A percentile compares a stretch with the other conserved stretches of the same genome.
Evolutionary conservation across 768 basidiomycete species (phyloP).

Genomic region (Exsudoporus frostii): DNA sequence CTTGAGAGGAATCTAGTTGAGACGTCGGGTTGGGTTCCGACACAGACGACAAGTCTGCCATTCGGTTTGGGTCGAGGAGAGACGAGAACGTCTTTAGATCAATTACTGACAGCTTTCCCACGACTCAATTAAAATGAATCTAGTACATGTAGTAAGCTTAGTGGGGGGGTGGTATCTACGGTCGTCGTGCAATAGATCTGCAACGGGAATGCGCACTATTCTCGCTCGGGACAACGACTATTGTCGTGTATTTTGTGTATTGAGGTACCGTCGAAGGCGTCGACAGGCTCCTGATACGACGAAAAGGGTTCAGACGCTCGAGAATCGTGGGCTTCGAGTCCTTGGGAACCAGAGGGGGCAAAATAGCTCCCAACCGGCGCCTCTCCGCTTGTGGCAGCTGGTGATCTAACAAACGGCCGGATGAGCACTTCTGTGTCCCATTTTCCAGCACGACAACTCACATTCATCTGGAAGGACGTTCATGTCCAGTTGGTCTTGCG

Average conservation of each 20-base stretch:
- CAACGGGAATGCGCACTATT: constrained; percentile 3
- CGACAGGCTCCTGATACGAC: not conserved
- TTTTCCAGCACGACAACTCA: not conserved
- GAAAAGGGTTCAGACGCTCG: constrained; percentile 13
- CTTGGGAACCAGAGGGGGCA: not conserved
- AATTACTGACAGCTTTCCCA: constrained; percentile 13
- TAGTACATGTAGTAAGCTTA: no score
- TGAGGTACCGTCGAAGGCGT: not conserved
- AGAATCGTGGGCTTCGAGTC: constrained; percentile 2
- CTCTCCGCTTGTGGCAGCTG: not conserved
- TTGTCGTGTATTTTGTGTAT: not conserved
- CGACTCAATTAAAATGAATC: no score
- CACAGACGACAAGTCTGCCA: constrained; percentile 30
- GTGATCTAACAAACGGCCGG: constrained; percentile 2
- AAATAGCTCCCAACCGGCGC: not conserved
- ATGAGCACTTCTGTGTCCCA: not conserved
- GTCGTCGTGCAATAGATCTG: constrained; percentile 9
- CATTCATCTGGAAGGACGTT: not conserved
- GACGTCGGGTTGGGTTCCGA: constrained; percentile 20
- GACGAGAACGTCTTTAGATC: not conserved
- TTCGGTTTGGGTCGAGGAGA: constrained; percentile 5
- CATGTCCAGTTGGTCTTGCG: not conserved
- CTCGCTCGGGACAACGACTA: constrained; percentile 4
- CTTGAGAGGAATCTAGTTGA: constrained; percentile 10
- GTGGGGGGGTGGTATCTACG: not conserved